Conservation (phyloP, 495 filamentous ascomycete genomes). For the Aspergillus haitiensis region DNA sequence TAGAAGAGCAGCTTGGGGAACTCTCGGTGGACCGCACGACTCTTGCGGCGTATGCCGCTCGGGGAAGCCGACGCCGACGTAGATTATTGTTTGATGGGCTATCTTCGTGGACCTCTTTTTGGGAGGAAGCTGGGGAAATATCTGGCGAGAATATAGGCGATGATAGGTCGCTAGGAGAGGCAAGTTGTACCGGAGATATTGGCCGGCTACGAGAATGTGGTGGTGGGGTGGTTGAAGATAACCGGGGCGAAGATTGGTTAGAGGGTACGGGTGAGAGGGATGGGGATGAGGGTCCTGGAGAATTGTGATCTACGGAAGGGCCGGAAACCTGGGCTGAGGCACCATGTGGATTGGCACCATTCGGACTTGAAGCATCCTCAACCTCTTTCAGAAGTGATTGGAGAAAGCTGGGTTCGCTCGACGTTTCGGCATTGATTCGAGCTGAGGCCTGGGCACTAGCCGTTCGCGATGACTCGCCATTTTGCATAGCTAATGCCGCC, state of each 20-base stretch:
- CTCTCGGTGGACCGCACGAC: conserved; percentile 50
- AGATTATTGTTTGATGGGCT: conserved; percentile 17
- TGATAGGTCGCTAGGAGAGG: conserved; percentile 61
- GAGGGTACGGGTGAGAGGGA: conserved; percentile 69
- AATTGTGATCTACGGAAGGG: conserved; percentile 44
- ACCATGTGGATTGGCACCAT: conserved; percentile 50
- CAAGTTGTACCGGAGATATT: conserved; percentile 67
- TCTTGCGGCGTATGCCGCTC: conserved; percentile 33
- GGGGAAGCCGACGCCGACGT: conserved; percentile 33
- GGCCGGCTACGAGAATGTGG: conserved; percentile 60
- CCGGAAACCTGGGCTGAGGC: conserved; percentile 48
- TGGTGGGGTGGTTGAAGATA: conserved; percentile 72
- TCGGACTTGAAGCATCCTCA: conserved; percentile 62
- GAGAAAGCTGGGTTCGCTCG: conserved; percentile 64
- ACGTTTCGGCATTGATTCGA: conserved; percentile 35
- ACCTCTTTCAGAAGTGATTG: conserved; percentile 85
- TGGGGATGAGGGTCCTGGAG: conserved; percentile 67
- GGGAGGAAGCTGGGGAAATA: conserved; percentile 36
- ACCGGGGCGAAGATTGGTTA: conserved; percentile 64
- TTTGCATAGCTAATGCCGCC: conserved; percentile 42
- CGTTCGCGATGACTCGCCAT: conserved; percentile 48
- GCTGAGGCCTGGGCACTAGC: conserved; percentile 32
- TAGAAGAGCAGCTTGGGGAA: conserved; percentile 52
- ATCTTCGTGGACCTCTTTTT: conserved; percentile 20
- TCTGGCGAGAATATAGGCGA: conserved; percentile 59